Percentiles rank a stretch among this genome's conserved stretches.
These are phyloP conservation scores for Aspergillus pseudotamarii DNA, from an alignment of 2,329 filamentous ascomycete genomes.

Conservation along the genomic window DNA sequence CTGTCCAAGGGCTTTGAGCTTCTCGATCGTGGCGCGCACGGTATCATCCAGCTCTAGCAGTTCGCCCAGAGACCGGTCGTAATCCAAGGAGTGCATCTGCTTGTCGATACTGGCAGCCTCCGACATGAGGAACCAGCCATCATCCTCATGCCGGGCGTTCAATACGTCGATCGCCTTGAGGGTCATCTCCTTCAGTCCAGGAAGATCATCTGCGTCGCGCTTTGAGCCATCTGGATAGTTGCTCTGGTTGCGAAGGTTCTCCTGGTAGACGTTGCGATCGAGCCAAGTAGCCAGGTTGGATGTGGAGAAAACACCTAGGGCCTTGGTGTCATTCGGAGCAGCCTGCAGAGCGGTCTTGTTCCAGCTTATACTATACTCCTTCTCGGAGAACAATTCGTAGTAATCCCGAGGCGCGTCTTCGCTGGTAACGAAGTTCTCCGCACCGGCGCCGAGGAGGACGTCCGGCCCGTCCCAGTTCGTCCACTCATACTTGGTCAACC, in stretches of 20 bases:
- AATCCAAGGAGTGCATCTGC: conserved; percentile 85
- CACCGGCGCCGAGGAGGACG: conserved; percentile 80
- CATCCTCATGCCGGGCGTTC: conserved; percentile 63
- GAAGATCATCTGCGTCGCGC: conserved; percentile 70
- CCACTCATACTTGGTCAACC: conserved; percentile 80
- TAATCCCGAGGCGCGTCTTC: conserved; percentile 62
- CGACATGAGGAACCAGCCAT: conserved; percentile 86
- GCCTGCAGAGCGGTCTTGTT: conserved; percentile 73
- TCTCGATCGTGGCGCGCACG: conserved; percentile 71
- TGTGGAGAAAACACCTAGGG: conserved; percentile 76
- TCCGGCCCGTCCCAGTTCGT: conserved; percentile 73
- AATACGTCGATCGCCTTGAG: conserved; percentile 82
- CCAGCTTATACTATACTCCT: conserved; percentile 70
- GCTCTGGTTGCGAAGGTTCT: conserved; percentile 66
- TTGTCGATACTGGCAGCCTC: conserved; percentile 87
- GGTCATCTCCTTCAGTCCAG: conserved; percentile 87
- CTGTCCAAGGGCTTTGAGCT: conserved; percentile 66
- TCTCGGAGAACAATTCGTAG: conserved; percentile 68
- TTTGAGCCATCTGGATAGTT: conserved; percentile 71
- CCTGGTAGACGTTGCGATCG: conserved; percentile 77
- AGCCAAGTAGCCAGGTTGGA: conserved; percentile 82
- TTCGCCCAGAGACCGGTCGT: conserved; percentile 82
- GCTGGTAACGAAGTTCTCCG: conserved; percentile 75
- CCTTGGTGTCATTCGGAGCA: conserved; percentile 61
- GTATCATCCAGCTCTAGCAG: conserved; percentile 86